Base-by-base conservation (phyloP, 1,139 yeast species). In the Meyerozyma guilliermondii region DNA sequence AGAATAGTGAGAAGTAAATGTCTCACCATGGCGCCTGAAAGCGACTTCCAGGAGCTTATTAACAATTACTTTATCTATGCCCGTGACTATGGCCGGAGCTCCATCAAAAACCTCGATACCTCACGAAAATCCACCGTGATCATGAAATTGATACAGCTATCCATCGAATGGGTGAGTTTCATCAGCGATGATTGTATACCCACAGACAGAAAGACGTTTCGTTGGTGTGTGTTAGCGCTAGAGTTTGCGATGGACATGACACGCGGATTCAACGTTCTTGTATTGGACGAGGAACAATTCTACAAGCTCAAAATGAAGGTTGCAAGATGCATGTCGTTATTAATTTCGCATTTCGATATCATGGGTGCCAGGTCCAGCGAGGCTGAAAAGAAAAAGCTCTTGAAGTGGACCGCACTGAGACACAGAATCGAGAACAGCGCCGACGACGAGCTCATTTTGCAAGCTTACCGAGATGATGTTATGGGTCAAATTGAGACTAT, bases 191-290 rank as follows among this genome's bases (percentile, higher is more conserved):
- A 91, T 55, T 92, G 98, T 66, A 82, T 82, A 17, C 96, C 97
- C 0, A 85, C 95, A 0, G 98, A 91, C 54, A 76, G 86, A 44
- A 86, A 82, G 55, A 92, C 98, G 0, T 92, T 92, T 59, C 73
- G 95, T 54, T 92, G 97, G 96, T 88, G 97, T 64, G 98, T 92
- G 18, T 75, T 87, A 13, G 98, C 98, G 0, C 72, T 92, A 51
- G 98, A 92, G 60, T 92, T 89, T 71, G 94, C 96, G 1, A 88
- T 91, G 96, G 91, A 87, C 51, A 84, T 91, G 81, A 89, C 96
- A 0, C 75, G 87, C 42, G 97, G 97, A 1, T 86, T 87, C 59
- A 91, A 91, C 55, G 88, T 92, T 37, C 68, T 91, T 45, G 88
- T 91, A 0, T 70, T 92, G 39, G 80, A 79, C 45, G 88, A 87